Evolutionary conservation across 2,329 filamentous ascomycete species (phyloP).

Genomic region (Penicillium olsonii): DNA sequence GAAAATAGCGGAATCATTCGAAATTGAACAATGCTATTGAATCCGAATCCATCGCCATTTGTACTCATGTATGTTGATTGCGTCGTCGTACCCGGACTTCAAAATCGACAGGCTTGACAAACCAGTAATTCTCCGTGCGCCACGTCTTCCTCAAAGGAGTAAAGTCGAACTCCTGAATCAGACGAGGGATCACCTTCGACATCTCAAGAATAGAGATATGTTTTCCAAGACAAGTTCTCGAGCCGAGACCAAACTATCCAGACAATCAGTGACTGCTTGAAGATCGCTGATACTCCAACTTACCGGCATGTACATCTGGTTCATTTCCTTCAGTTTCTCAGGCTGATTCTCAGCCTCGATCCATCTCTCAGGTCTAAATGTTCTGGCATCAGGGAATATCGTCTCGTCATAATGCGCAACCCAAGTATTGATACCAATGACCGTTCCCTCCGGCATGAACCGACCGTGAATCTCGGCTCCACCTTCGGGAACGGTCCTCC

Average conservation of each 20-base stretch:
- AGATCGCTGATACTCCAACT: slow-evolving; percentile 8
- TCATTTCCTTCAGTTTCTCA: slow-evolving; percentile 35
- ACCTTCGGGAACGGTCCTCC: slow-evolving; percentile 49
- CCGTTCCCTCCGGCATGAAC: slow-evolving; percentile 45
- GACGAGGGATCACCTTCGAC: slow-evolving; percentile 37
- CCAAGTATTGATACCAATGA: slow-evolving; percentile 49
- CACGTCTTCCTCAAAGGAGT: slow-evolving; percentile 25
- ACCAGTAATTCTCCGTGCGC: slow-evolving; percentile 45
- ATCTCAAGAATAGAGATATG: slow-evolving; percentile 43
- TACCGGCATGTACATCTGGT: slow-evolving; percentile 44
- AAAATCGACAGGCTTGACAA: slow-evolving; percentile 48
- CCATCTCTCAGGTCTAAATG: slow-evolving; percentile 52
- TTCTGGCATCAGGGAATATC: slow-evolving; percentile 47
- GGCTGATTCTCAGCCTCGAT: slow-evolving; percentile 37
- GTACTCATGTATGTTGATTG: neutral
- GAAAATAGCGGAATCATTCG: too few relatives aligned
- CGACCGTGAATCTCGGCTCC: slow-evolving; percentile 47
- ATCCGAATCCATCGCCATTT: too few relatives aligned
- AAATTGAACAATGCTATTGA: too few relatives aligned
- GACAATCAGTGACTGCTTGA: neutral
- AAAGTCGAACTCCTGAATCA: slow-evolving; percentile 35
- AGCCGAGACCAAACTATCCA: slow-evolving; percentile 37
- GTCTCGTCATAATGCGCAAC: slow-evolving; percentile 46
- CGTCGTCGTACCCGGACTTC: slow-evolving; percentile 30
- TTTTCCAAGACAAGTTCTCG: slow-evolving; percentile 35